A percentile compares a stretch with the other conserved stretches of the same genome.
phyloP scores from a whole-genome alignment of 495 filamentous ascomycete genomes.

The Aspergillus panamensis region DNA sequence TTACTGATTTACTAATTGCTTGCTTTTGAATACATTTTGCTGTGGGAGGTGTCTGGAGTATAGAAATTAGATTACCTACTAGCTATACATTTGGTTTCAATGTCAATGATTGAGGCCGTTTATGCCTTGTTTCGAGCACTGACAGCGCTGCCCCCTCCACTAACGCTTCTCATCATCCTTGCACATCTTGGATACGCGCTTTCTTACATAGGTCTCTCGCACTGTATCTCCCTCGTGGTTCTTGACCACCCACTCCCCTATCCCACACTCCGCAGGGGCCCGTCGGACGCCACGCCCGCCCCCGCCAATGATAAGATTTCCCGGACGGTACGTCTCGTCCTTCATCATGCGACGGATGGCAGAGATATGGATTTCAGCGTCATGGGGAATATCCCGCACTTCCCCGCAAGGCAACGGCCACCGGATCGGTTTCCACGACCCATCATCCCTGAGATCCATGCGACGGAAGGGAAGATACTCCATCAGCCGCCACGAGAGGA shows the following conservation, averaged over 20 bases:
- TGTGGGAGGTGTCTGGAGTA: too few relatives aligned
- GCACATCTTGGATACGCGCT: slow-evolving; percentile 27
- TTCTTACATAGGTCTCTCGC: slow-evolving; percentile 58
- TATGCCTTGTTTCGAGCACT: too few relatives aligned
- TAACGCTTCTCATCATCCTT: slow-evolving; percentile 6
- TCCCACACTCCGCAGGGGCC: slow-evolving; percentile 61
- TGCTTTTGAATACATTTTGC: background rate
- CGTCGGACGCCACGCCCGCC: slow-evolving; percentile 65
- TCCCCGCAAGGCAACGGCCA: slow-evolving; percentile 75
- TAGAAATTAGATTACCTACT: too few relatives aligned
- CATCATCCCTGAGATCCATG: slow-evolving; percentile 67
- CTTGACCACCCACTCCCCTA: slow-evolving; percentile 69
- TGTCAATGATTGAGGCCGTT: too few relatives aligned
- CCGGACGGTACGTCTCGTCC: slow-evolving; percentile 65
- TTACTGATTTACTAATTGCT: background rate
- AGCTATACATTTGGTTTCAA: too few relatives aligned
- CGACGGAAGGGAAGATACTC: slow-evolving; percentile 75
- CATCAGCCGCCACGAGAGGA: slow-evolving; percentile 71
- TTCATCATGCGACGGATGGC: slow-evolving; percentile 66
- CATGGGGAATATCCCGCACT: slow-evolving; percentile 67
- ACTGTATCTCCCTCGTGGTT: slow-evolving; percentile 61
- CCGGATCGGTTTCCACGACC: slow-evolving; percentile 69
- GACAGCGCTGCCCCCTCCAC: background rate
- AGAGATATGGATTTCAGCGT: slow-evolving; percentile 62
- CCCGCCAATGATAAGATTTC: slow-evolving; percentile 78